phyloP scores from a whole-genome alignment of 768 basidiomycete genomes.

The Hericium alpestre region DNA sequence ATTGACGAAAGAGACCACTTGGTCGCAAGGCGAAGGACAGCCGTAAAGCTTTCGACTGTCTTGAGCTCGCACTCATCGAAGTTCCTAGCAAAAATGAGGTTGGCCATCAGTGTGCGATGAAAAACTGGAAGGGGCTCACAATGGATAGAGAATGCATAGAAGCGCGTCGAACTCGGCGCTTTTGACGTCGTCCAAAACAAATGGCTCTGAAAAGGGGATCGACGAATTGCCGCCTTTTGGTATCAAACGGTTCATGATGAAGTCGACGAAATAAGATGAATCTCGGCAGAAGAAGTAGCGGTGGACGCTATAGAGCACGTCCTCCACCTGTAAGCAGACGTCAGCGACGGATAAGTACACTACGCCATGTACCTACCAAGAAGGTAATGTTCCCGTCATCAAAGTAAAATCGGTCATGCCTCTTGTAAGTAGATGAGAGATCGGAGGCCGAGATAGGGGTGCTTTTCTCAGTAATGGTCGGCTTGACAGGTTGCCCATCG shows the following conservation, averaged over 20 bases:
- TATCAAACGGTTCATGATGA: background rate
- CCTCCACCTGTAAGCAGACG: background rate
- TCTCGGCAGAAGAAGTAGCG: conserved; percentile 8
- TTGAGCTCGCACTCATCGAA: conserved; percentile 4
- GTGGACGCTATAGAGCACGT: conserved; percentile 5
- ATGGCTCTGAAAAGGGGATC: background rate
- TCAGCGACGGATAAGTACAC: background rate
- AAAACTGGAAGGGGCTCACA: conserved; percentile 1
- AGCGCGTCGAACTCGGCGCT: conserved; percentile 8
- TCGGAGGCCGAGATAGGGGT: background rate
- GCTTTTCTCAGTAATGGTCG: background rate
- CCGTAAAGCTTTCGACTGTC: conserved; percentile 12
- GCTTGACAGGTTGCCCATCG: no score
- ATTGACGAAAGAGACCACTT: conserved; percentile 12
- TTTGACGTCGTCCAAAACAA: conserved; percentile 3
- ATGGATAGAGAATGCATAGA: conserved; percentile 12
- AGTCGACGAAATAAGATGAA: conserved; percentile 1
- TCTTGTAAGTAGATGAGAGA: background rate
- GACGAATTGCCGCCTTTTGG: no score
- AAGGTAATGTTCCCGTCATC: conserved; percentile 8
- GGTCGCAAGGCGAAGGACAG: conserved; percentile 11
- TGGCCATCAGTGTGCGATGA: background rate
- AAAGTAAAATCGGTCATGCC: conserved; percentile 2
- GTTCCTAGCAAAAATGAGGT: background rate
- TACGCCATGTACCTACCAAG: background rate